Conservation (phyloP, 2,329 filamentous ascomycete species). For the Phialophora expanda region DNA sequence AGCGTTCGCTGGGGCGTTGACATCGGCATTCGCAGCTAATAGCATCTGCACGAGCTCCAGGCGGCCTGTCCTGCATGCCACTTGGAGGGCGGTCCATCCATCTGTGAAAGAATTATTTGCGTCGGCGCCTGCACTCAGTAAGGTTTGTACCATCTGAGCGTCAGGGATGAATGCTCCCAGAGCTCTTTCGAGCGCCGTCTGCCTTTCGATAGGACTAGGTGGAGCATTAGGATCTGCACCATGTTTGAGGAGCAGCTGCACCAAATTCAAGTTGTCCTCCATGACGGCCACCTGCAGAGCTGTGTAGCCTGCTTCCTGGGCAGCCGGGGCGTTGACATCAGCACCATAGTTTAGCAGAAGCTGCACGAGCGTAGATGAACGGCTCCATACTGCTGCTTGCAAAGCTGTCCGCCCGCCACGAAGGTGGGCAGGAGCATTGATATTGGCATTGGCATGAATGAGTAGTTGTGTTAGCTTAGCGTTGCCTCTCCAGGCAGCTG, state of each 20-base stretch:
- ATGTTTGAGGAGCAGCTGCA: constrained; percentile 1
- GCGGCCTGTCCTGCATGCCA: background rate
- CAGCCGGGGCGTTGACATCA: background rate
- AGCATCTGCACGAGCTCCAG: background rate
- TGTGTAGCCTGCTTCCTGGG: background rate
- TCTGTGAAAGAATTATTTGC: background rate
- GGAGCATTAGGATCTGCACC: constrained; percentile 10
- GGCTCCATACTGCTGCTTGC: background rate
- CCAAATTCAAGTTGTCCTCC: background rate
- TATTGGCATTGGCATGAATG: background rate
- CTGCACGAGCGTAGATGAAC: background rate
- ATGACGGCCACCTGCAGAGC: constrained; percentile 3
- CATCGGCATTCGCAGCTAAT: background rate
- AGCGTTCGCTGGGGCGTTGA: background rate
- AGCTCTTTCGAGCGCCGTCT: background rate
- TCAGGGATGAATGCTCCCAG: background rate
- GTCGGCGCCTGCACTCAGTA: background rate
- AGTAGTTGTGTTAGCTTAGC: background rate
- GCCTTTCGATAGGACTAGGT: background rate
- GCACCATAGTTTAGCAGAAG: background rate
- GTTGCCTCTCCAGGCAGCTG: background rate
- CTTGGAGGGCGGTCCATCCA: background rate
- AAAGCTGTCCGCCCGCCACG: background rate
- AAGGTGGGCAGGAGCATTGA: background rate
- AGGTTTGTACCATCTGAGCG: background rate